A percentile compares a stretch with the other conserved stretches of the same genome.
These are phyloP conservation scores for Trypethelium eluteriae DNA, from an alignment of 495 filamentous ascomycete genomes.

Conservation along the genomic window DNA sequence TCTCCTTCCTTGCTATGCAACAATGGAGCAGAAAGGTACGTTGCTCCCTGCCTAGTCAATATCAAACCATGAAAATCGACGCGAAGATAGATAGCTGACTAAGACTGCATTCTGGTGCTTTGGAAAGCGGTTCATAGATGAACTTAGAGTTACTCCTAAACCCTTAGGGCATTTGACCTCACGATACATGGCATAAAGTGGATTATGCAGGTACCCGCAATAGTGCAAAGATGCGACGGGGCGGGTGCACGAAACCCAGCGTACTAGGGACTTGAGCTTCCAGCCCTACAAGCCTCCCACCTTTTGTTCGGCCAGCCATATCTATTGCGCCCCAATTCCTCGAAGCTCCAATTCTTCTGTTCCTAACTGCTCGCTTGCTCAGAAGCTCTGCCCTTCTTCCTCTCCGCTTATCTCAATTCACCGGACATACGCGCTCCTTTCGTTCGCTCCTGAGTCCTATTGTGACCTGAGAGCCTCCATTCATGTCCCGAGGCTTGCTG, in stretches of 20 bases:
- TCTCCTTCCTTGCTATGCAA: no score
- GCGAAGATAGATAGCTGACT: no score
- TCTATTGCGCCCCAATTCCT: neutral
- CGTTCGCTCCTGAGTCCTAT: neutral
- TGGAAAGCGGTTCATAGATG: no score
- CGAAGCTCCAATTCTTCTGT: neutral
- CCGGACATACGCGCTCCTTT: neutral
- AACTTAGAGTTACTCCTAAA: no score
- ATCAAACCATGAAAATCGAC: no score
- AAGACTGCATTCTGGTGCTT: no score
- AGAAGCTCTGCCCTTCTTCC: neutral
- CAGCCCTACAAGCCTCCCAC: neutral
- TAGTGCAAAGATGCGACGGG: neutral
- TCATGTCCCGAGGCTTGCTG: no score
- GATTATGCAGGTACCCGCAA: conserved; percentile 12
- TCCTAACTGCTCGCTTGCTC: neutral
- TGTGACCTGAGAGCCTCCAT: no score
- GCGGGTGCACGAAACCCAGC: no score
- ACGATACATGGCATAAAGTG: neutral
- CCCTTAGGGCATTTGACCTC: neutral
- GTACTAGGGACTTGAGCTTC: neutral
- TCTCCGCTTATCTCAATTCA: neutral
- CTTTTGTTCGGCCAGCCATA: neutral
- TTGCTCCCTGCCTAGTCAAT: no score
- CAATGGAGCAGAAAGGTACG: no score